A percentile compares a stretch with the other conserved stretches of the same genome.
phyloP scores from a whole-genome alignment of 768 basidiomycete species.

The Candolleomyces aberdarensis region DNA sequence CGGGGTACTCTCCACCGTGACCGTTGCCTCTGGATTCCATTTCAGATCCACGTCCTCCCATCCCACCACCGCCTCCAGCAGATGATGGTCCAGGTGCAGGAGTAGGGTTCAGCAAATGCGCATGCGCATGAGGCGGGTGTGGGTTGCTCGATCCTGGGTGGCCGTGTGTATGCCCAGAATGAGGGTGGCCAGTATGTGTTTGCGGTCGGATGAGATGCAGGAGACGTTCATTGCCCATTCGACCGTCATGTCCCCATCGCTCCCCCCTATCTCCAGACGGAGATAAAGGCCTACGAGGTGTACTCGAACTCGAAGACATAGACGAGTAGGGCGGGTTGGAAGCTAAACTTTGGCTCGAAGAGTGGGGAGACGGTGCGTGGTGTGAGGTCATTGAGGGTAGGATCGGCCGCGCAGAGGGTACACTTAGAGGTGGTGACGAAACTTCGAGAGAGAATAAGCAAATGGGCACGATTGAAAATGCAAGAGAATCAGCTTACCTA shows the following conservation, averaged over 20 bases:
- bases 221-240: background rate
- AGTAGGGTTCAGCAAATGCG: conserved; percentile 1
- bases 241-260: background rate
- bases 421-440: conserved; percentile 1
- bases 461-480: background rate
- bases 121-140: conserved; percentile 7
- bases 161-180: conserved; percentile 9
- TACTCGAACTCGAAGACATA: background rate
- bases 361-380: background rate
- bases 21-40: background rate
- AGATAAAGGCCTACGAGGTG: background rate
- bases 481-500: background rate
- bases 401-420: background rate
- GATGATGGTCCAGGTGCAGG: background rate
- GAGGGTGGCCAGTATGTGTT: conserved; percentile 9
- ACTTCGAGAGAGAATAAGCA: conserved; percentile 7
- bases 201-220: background rate
- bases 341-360: background rate
- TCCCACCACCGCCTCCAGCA: background rate
- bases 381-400: background rate
- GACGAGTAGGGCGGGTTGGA: background rate
- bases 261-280: background rate
- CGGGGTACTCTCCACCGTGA: background rate
- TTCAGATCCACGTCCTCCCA: background rate
- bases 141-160: conserved; percentile 10